Evolutionary conservation across 2,329 filamentous ascomycete genomes (phyloP), one percentile per base, ranked within the genome.

Genomic region (Ophiosphaerella herpotricha): DNA sequence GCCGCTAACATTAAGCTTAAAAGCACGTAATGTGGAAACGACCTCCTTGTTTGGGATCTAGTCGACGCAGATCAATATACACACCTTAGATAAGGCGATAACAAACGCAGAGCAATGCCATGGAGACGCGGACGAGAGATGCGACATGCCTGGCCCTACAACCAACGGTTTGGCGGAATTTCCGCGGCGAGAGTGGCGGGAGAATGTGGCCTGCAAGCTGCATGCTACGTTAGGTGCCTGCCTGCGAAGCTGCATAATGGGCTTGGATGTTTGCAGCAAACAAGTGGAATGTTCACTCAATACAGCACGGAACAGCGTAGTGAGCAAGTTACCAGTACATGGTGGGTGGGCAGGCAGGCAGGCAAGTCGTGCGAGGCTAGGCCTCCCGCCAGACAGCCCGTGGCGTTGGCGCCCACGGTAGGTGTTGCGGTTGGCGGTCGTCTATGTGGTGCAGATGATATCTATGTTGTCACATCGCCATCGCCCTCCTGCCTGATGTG

Each of bases 1-100:
- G 36, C 46, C 52, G 51, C 59, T 70, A 65, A 66, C 61, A 49
- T 64, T 67, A 67, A 70, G 67, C 67, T 70, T 70, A 65, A 66
- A 66, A 64, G 62, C 61, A 65, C 60, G 57, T 62, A 60, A 48
- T 50, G 42, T 29, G 43, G 24, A 56, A 61, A 59, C 43, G 60
- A 69, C 66, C 67, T 71, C 64, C 69, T 67, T 54, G 34, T 55
- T 68, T 63, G 23, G 50, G 63, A 57, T 37, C 43, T 59, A 59
- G 47, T 37, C 38, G 45, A 54, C 56, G 64, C 60, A 60, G 55
- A 64, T 64, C 64, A 68, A 67, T 67, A 57, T 63, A 64, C 47
- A 59, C 54, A 60, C 48, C 44, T 51, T 38, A 56, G 66, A 67
- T 67, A 69, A 68, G 57, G 46, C 55, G 58, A 60, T 61, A 63